phyloP scores from a whole-genome alignment of 2,329 filamentous ascomycete species.

The Pestalotiopsis sp. region DNA sequence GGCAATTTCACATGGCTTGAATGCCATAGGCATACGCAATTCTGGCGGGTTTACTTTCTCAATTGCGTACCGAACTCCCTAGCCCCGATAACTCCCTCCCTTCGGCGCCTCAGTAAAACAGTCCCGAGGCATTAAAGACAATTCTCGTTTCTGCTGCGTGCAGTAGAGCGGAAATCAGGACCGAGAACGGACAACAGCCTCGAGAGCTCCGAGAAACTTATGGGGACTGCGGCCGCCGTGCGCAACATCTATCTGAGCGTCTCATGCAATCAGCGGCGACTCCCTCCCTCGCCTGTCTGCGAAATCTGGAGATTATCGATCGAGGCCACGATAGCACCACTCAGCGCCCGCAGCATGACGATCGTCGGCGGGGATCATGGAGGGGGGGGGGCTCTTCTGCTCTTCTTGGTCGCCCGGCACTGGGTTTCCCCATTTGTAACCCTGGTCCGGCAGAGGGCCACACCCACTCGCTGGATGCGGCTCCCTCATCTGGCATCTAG shows the following conservation, averaged over 20 bases:
- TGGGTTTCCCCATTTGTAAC: slow-evolving; percentile 2
- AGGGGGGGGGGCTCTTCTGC: neutral
- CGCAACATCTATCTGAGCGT: neutral
- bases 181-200: neutral
- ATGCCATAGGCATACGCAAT: neutral
- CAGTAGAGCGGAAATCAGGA: neutral
- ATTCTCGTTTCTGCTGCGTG: neutral
- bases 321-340: neutral
- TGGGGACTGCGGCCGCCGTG: neutral
- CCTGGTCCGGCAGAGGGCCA: neutral
- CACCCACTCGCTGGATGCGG: neutral
- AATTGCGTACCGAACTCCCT: slow-evolving; percentile 6
- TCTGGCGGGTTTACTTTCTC: neutral
- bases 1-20: neutral
- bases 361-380: neutral
- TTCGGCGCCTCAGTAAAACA: neutral
- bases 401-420: neutral
- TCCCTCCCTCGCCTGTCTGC: neutral
- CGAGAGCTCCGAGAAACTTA: neutral
- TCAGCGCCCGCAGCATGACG: neutral
- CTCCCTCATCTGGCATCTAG: slow-evolving; percentile 5
- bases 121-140: neutral
- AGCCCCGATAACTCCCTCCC: neutral
- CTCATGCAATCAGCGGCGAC: neutral
- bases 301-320: neutral